Evolutionary conservation across 805 yeast genomes (phyloP).

Genomic region (Sugiyamaella lignohabitans): DNA sequence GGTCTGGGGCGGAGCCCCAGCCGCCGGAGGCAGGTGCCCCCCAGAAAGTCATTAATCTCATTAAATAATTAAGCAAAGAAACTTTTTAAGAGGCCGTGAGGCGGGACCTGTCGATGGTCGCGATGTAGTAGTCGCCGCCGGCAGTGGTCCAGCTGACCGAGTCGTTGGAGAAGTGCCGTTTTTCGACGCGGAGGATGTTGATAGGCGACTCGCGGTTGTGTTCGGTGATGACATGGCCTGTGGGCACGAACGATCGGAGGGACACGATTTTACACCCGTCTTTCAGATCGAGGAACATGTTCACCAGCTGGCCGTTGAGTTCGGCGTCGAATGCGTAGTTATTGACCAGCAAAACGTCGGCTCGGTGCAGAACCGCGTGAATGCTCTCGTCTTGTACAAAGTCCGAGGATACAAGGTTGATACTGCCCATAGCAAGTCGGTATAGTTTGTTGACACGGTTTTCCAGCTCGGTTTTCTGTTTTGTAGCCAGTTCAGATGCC

Average conservation of each 20-base stretch:
- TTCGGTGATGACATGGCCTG: slow-evolving; percentile 57
- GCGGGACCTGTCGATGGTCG: slow-evolving; percentile 48
- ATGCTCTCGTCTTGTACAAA: slow-evolving; percentile 64
- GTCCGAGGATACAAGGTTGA: slow-evolving; percentile 58
- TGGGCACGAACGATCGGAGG: slow-evolving; percentile 71
- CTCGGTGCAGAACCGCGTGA: slow-evolving; percentile 44
- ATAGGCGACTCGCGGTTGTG: slow-evolving; percentile 51
- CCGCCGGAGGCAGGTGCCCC: no score
- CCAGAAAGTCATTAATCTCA: no score
- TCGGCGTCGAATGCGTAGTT: slow-evolving; percentile 78
- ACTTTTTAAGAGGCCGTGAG: no score
- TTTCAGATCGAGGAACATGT: slow-evolving; percentile 54
- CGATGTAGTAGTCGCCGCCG: slow-evolving; percentile 70
- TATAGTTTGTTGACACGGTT: slow-evolving; percentile 48
- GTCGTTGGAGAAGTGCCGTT: slow-evolving; percentile 55
- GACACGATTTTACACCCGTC: slow-evolving; percentile 76
- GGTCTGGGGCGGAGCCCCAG: no score
- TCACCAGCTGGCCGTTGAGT: slow-evolving; percentile 61
- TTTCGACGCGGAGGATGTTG: slow-evolving; percentile 58
- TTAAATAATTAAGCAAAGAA: no score
- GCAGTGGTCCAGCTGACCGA: slow-evolving; percentile 86
- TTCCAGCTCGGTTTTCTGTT: slow-evolving; percentile 53
- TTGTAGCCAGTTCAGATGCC: slow-evolving; percentile 61
- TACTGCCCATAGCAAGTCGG: slow-evolving; percentile 56
- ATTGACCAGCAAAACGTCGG: slow-evolving; percentile 72